Percentiles rank a stretch among this genome's conserved stretches.
These are phyloP conservation scores for Fusarium foetens DNA, from an alignment of 2,329 filamentous ascomycete genomes.

Conservation along the genomic window DNA sequence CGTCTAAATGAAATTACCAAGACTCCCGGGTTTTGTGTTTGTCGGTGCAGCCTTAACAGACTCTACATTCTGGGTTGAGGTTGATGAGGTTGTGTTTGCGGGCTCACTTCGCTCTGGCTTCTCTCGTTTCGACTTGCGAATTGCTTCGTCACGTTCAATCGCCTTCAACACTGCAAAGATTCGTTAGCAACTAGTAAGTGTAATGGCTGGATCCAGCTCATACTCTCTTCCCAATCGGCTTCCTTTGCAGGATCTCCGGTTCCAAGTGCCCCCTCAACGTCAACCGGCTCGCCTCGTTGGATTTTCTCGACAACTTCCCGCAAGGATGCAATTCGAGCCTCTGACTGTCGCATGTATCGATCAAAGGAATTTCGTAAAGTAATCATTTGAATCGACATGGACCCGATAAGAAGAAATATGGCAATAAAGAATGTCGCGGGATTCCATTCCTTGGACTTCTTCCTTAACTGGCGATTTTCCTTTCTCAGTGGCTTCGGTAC, in stretches of 20 bases:
- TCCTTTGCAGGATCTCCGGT: constrained; percentile 81
- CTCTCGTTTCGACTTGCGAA: constrained; percentile 58
- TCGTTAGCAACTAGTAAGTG: constrained; percentile 18
- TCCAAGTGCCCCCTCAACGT: constrained; percentile 85
- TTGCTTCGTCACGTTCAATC: constrained; percentile 70
- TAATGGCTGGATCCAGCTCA: constrained; percentile 36
- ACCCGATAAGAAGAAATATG: constrained; percentile 89
- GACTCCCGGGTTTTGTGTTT: constrained; percentile 46
- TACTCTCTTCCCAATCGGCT: constrained; percentile 87
- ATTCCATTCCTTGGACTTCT: constrained; percentile 75
- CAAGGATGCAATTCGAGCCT: constrained; percentile 80
- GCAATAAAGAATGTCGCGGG: constrained; percentile 84
- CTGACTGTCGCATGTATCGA: constrained; percentile 78
- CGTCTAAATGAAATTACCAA: constrained; percentile 63
- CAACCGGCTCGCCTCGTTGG: constrained; percentile 78
- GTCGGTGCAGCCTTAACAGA: constrained; percentile 39
- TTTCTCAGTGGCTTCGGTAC: constrained; percentile 73
- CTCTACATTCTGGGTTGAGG: constrained; percentile 13
- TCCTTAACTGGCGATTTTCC: constrained; percentile 52
- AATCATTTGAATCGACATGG: constrained; percentile 94
- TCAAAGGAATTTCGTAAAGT: constrained; percentile 79
- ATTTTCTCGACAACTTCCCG: constrained; percentile 79
- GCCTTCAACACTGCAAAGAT: constrained; percentile 68
- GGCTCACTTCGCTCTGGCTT: constrained; percentile 49
- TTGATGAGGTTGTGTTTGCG: constrained; percentile 15